phyloP scores from a whole-genome alignment of 2,329 filamentous ascomycete genomes.

The Metarhizium robertsii region DNA sequence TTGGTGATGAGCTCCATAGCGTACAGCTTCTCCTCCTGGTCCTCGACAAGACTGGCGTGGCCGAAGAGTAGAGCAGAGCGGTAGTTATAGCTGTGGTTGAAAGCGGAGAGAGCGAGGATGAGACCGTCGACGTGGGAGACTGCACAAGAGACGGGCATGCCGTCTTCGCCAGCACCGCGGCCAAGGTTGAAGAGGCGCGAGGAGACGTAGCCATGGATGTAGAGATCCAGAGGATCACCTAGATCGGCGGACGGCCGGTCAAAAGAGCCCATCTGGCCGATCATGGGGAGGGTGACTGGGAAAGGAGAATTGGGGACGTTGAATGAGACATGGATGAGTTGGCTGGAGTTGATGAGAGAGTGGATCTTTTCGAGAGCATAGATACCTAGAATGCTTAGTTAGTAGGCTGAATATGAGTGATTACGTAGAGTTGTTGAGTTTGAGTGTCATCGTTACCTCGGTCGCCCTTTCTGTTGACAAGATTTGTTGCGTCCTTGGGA shows the following conservation, averaged over 20 bases:
- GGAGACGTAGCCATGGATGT: constrained; percentile 79
- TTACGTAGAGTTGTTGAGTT: neutral
- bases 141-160: constrained; percentile 62
- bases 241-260: constrained; percentile 47
- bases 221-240: constrained; percentile 61
- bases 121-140: constrained; percentile 72
- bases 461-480: constrained; percentile 56
- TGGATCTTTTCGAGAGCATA: constrained; percentile 71
- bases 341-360: constrained; percentile 62
- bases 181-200: constrained; percentile 65
- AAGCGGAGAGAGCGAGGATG: constrained; percentile 69
- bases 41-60: constrained; percentile 57
- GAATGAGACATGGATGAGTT: constrained; percentile 75
- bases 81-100: constrained; percentile 81
- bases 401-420: constrained; percentile 4
- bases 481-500: constrained; percentile 54
- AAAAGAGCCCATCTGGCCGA: constrained; percentile 72
- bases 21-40: constrained; percentile 61
- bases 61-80: constrained; percentile 73
- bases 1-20: constrained; percentile 75
- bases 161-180: constrained; percentile 22
- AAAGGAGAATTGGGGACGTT: constrained; percentile 55
- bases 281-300: constrained; percentile 74
- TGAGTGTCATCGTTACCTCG: constrained; percentile 38
- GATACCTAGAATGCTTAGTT: constrained; percentile 35